These are phyloP conservation scores for Melampsora abietis-canadensis DNA, from an alignment of 1,284 basidiomycete genomes.

Conservation along the genomic window DNA sequence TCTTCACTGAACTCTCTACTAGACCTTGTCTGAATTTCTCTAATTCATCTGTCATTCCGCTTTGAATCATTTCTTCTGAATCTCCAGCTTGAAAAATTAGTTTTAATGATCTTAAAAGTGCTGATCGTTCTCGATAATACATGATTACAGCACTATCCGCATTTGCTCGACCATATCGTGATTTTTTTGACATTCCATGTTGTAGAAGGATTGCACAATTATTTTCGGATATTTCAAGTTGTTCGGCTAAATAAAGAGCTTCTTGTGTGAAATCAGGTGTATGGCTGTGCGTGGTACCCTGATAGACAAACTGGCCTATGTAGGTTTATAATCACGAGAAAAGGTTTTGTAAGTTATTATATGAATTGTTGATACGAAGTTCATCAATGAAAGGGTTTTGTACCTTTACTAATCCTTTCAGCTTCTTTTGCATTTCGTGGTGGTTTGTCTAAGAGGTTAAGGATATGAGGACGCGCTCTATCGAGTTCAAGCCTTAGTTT, in stretches of 20 bases:
- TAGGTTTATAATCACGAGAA: background rate
- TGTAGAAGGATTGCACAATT: constrained; percentile 42
- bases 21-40: constrained; percentile 27
- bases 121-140: constrained; percentile 38
- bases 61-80: constrained; percentile 19
- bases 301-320: constrained; percentile 39
- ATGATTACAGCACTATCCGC: constrained; percentile 43
- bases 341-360: background rate
- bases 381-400: background rate
- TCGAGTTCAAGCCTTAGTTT: constrained; percentile 36
- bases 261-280: constrained; percentile 41
- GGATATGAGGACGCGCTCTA: constrained; percentile 31
- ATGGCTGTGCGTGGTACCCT: constrained; percentile 27
- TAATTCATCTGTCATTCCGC: constrained; percentile 30
- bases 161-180: constrained; percentile 41
- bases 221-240: constrained; percentile 42
- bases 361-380: background rate
- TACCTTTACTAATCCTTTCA: constrained; percentile 39
- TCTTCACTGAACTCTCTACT: constrained; percentile 16
- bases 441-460: constrained; percentile 33
- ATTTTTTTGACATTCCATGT: constrained; percentile 40
- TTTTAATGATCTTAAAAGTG: constrained; percentile 29
- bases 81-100: constrained; percentile 33
- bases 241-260: constrained; percentile 42
- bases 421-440: constrained; percentile 34